phyloP scores from a whole-genome alignment of 2,329 filamentous ascomycete genomes.

The Ilyonectria sp. region DNA sequence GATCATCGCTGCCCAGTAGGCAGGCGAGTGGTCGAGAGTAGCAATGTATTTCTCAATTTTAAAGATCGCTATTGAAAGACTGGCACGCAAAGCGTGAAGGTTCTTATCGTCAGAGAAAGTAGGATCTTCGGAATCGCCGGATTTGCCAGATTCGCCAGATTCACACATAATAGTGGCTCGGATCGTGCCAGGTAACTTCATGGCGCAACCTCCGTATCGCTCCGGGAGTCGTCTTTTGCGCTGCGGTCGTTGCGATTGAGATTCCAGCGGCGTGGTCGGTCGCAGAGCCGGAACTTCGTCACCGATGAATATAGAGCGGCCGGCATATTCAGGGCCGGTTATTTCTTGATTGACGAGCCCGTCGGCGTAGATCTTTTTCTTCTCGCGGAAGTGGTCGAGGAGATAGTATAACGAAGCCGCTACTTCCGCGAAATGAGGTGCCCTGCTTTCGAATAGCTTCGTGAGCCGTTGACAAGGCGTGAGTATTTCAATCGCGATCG shows the following conservation, averaged over 20 bases:
- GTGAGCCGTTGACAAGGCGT: constrained; percentile 10
- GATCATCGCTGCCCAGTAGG: constrained; percentile 11
- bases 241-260: constrained; percentile 9
- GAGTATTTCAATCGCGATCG: constrained; percentile 13
- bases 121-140: constrained; percentile 3
- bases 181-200: constrained; percentile 9
- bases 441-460: constrained; percentile 11
- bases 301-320: constrained; percentile 7
- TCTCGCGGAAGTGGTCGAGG: constrained; percentile 6
- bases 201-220: constrained; percentile 3
- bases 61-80: constrained; percentile 4
- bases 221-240: constrained; percentile 7
- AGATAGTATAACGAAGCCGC: constrained; percentile 12
- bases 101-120: constrained; percentile 10
- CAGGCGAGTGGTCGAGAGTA: constrained; percentile 8
- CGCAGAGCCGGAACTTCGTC: constrained; percentile 10
- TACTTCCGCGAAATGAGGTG: constrained; percentile 7
- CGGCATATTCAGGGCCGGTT: constrained; percentile 6
- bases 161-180: constrained; percentile 4
- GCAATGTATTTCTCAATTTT: constrained; percentile 12
- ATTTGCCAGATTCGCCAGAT: constrained; percentile 2
- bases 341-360: constrained; percentile 8
- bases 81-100: constrained; percentile 10
- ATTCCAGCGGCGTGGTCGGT: constrained; percentile 10
- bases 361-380: constrained; percentile 9